Evolutionary conservation across 768 basidiomycete species (phyloP), one percentile per base, ranked within the genome.

Genomic region (Russula sp.): DNA sequence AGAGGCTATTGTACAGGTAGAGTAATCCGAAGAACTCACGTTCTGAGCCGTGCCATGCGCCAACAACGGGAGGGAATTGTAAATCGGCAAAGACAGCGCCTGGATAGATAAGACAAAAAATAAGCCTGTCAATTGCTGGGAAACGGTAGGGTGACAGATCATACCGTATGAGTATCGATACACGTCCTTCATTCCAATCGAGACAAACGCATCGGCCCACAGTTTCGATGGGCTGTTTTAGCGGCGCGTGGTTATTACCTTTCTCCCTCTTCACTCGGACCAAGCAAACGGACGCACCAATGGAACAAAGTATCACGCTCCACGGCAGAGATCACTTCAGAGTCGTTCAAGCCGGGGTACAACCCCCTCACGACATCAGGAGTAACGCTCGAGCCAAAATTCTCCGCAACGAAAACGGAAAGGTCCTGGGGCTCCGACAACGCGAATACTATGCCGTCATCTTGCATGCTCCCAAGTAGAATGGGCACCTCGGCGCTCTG

Each of bases 121-220:
- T 22, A 4, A 29, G 32, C 7, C n/a, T 13, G 16, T 3, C 18
- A 10, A 11, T 22, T 1, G 5, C 35, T 5, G 32, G 13, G 0
- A 10, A 7, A 25, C 4, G 18, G 20, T 14, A 14, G 0, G 1
- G 11, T 5, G 5, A 6, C 10, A 16, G 49, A n/a, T 2, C 25
- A 13, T 53, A 62, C 56, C 61, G 22, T 62, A 62, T 25, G 61
- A 36, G 22, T 62, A 62, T 14, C 56, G 56, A 32, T 45, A 58
- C 13, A 58, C 56, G 35, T 29, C 41, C 38, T 57, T 41, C 20
- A 58, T 20, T 11, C 56, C 61, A 18, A 42, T 58, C 16, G n/a
- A 20, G 4, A 58, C 34, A 39, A 45, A 52, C 9, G 61, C 56
- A 16, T 57, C 61, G 14, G 49, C 35, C 56, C 61, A 58, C 7